Base-by-base conservation (phyloP, 371 early-diverging fungal species). In the Spiromyces aspiralis region DNA sequence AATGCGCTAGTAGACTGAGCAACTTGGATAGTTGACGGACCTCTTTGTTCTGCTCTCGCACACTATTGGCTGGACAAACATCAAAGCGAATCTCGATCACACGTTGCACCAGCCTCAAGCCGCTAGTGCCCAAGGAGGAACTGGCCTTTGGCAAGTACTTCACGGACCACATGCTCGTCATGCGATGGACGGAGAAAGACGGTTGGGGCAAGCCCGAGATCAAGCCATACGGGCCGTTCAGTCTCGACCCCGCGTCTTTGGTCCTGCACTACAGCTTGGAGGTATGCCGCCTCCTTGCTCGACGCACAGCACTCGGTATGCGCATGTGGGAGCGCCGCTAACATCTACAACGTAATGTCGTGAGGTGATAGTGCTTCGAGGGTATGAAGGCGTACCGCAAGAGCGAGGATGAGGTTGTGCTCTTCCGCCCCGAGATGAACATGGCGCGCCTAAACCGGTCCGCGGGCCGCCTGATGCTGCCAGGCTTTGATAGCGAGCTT, bases 361-460 rank as follows among this genome's bases (percentile, higher is more conserved):
- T 57, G n/a, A n/a, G n/a, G n/a, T n/a, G n/a, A n/a, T n/a, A n/a
- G 77, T 87, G 90, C 59, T 91, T 94, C 51, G 94, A 91, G 75
- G 92, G 92, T 22, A 76, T 87, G 76, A 90, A 91, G 70, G 89
- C 90, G 24, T 92, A 79, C 69, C 87, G 87, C 62, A 90, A 88
- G 55, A 75, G 73, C 50, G 57, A 81, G 10, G 90, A 90, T 41
- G 78, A 78, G 42, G 77, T 89, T 43, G 78, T 90, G 51, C 70
- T 92, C 54, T 90, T 86, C 74, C 75, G 95, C 35, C 91, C 91
- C 4, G 81, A 87, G 44, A 85, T 84, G 81, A 92, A 91, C 75
- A 87, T 92, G 90, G 71, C 73, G 60, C 79, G 95, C 19, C 70
- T 91, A 62, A 70, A 73, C 48, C 64, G 58, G 25, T 86, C 87